Conservation (phyloP, 2,329 filamentous ascomycete species). For the Pseudocercospora pini-densiflorae region DNA sequence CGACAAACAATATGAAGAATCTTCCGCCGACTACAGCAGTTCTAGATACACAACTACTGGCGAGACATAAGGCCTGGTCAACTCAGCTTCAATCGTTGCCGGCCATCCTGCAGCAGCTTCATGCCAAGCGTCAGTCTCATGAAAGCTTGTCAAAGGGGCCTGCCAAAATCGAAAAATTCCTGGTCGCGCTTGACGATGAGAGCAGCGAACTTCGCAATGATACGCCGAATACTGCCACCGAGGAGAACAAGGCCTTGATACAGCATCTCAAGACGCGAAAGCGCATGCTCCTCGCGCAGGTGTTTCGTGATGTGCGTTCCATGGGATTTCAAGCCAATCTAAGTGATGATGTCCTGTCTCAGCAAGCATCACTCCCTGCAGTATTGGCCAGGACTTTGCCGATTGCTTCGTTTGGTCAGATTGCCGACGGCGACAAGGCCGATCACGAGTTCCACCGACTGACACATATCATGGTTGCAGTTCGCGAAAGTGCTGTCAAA, state of each 20-base stretch:
- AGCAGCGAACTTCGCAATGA: slow-evolving; percentile 78
- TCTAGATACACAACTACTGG: background rate
- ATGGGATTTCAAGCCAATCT: slow-evolving; percentile 92
- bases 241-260: slow-evolving; percentile 82
- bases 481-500: slow-evolving; percentile 69
- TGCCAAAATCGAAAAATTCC: slow-evolving; percentile 21
- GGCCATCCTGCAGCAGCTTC: background rate
- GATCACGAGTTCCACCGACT: slow-evolving; percentile 81
- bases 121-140: background rate
- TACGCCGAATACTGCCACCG: slow-evolving; percentile 78
- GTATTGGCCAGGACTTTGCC: slow-evolving; percentile 64
- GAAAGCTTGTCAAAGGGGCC: slow-evolving; percentile 2
- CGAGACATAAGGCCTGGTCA: slow-evolving; percentile 20
- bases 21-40: background rate
- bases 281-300: slow-evolving; percentile 86
- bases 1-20: background rate
- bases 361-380: slow-evolving; percentile 71
- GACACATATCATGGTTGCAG: slow-evolving; percentile 71
- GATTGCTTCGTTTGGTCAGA: slow-evolving; percentile 27
- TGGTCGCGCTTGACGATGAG: slow-evolving; percentile 63
- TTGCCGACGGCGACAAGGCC: slow-evolving; percentile 38
- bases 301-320: slow-evolving; percentile 76
- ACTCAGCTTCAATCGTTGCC: slow-evolving; percentile 10
- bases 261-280: slow-evolving; percentile 92
- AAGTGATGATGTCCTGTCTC: slow-evolving; percentile 70